Conservation (phyloP, 2,329 filamentous ascomycete species). For the Colletotrichum eleusines region DNA sequence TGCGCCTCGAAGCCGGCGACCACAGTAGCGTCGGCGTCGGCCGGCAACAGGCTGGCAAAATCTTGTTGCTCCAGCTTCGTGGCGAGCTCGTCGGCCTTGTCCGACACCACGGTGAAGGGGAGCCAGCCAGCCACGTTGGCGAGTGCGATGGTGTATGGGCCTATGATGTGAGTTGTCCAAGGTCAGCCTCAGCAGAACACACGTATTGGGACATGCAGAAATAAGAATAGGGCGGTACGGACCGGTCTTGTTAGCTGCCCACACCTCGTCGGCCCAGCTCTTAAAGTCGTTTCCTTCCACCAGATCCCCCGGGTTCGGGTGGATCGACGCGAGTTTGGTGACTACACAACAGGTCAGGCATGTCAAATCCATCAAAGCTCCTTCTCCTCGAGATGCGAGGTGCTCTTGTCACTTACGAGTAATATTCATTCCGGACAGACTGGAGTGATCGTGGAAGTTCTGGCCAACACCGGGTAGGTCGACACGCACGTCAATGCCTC, state of each 20-base stretch:
- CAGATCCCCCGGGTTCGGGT: slow-evolving; percentile 36
- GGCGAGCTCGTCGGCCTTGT: slow-evolving; percentile 49
- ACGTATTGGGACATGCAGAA: too few species aligned
- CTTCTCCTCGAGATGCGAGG: background rate
- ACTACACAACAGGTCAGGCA: slow-evolving; percentile 1
- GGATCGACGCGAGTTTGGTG: slow-evolving; percentile 38
- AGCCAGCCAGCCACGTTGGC: slow-evolving; percentile 53
- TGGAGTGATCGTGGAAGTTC: slow-evolving; percentile 57
- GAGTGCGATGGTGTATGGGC: slow-evolving; percentile 50
- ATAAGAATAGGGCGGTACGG: background rate
- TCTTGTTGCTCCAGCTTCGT: slow-evolving; percentile 49
- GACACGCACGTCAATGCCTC: slow-evolving; percentile 53
- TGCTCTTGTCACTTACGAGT: slow-evolving; percentile 33
- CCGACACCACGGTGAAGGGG: slow-evolving; percentile 51
- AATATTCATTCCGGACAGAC: slow-evolving; percentile 38
- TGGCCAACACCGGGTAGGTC: slow-evolving; percentile 60
- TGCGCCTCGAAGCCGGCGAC: slow-evolving; percentile 54
- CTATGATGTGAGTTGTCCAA: background rate
- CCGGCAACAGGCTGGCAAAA: slow-evolving; percentile 49
- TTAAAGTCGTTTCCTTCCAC: slow-evolving; percentile 37
- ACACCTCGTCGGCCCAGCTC: slow-evolving; percentile 39
- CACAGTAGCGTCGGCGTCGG: slow-evolving; percentile 49
- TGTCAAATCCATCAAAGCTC: background rate
- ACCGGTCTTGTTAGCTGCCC: slow-evolving; percentile 41
- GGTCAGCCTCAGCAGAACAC: background rate